Conservation (phyloP, 345 rosid species). For the Lepidium aucheri region DNA sequence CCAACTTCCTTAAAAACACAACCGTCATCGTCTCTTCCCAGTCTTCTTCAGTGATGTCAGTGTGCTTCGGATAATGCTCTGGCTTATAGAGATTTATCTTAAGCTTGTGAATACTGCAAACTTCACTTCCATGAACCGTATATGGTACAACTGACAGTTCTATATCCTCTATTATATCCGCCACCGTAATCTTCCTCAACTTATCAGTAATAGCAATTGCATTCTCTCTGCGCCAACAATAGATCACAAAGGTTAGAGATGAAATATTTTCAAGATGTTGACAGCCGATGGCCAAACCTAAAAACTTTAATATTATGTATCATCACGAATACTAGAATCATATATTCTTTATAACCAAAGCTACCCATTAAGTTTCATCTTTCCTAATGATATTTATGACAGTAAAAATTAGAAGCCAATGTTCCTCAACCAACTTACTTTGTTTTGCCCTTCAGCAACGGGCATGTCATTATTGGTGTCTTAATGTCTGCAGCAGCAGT, state of each 20-base stretch:
- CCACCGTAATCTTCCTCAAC: conserved; percentile 73
- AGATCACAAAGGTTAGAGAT: not conserved
- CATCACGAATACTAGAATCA: not conserved
- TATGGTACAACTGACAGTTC: conserved; percentile 56
- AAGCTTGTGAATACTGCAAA: conserved; percentile 72
- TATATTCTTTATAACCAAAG: not conserved
- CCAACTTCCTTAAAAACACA: conserved; percentile 65
- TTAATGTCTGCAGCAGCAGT: conserved; percentile 70
- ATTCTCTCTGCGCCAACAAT: conserved; percentile 50
- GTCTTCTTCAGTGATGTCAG: conserved; percentile 40
- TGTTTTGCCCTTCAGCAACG: conserved; percentile 54
- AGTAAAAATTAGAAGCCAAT: not conserved
- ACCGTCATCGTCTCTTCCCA: conserved; percentile 55
- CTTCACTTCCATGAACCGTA: conserved; percentile 25
- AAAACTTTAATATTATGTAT: not conserved
- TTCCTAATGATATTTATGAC: not conserved
- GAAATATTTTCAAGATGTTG: not conserved
- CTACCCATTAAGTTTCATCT: not conserved
- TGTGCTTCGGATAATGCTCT: conserved; percentile 45
- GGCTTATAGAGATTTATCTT: conserved; percentile 61
- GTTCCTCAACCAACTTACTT: conserved; percentile 42
- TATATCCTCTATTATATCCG: conserved; percentile 65
- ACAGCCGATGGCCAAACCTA: not conserved
- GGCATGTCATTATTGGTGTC: conserved; percentile 96
- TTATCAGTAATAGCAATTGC: conserved; percentile 59